Conservation (phyloP, 2,329 filamentous ascomycete genomes). For the Ceratocystis papillata region DNA sequence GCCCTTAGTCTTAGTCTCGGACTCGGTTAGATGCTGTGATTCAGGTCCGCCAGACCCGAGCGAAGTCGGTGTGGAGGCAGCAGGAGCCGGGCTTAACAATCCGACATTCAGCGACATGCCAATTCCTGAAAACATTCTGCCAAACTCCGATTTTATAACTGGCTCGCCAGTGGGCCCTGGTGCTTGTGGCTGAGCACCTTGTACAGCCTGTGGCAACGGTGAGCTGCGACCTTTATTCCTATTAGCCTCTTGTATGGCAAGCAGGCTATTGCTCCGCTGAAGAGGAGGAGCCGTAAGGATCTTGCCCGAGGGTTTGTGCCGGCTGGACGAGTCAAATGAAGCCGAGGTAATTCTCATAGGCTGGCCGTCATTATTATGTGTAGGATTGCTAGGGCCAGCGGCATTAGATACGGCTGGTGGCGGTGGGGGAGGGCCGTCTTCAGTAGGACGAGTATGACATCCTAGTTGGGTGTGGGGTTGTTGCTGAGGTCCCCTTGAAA, state of each 20-base stretch:
- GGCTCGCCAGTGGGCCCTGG: conserved; percentile 71
- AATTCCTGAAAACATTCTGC: conserved; percentile 90
- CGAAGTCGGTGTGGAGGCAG: conserved; percentile 34
- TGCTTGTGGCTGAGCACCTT: conserved; percentile 75
- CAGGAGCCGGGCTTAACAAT: conserved; percentile 42
- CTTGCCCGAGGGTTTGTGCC: conserved; percentile 37
- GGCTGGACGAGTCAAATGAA: conserved; percentile 31
- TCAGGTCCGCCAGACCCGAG: conserved; percentile 34
- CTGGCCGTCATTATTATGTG: not conserved
- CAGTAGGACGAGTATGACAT: conserved; percentile 34
- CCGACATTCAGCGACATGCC: conserved; percentile 47
- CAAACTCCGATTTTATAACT: conserved; percentile 88
- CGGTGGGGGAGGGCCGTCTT: conserved; percentile 40
- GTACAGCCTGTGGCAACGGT: conserved; percentile 83
- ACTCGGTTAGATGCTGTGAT: conserved; percentile 32
- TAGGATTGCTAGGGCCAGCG: not conserved
- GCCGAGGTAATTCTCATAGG: not conserved
- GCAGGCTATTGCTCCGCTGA: conserved; percentile 42
- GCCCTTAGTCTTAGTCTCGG: conserved; percentile 34
- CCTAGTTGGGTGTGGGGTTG: conserved; percentile 15
- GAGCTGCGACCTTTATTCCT: conserved; percentile 67
- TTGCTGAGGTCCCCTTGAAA: conserved; percentile 30
- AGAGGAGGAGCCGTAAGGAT: conserved; percentile 41
- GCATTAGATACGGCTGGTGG: conserved; percentile 39
- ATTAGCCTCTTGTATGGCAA: conserved; percentile 72